These are phyloP conservation scores for Pichia sp. DNA, from an alignment of 1,139 yeast species.

Conservation along the genomic window DNA sequence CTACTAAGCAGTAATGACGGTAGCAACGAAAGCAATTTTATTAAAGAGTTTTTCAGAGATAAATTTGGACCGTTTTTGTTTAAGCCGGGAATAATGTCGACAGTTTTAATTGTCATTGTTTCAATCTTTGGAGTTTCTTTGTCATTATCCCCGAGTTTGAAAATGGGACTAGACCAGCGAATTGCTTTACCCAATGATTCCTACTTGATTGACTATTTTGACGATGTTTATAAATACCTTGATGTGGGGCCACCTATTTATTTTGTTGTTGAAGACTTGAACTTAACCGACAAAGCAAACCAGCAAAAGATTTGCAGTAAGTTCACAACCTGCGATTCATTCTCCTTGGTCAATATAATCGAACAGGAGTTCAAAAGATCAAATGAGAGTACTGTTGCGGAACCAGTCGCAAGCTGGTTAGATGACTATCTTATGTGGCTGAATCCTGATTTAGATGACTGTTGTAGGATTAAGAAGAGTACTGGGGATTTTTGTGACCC, in stretches of 20 bases:
- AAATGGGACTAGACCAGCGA: conserved; percentile 83
- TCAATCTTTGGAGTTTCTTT: conserved; percentile 62
- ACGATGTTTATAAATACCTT: conserved; percentile 63
- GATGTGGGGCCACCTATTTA: conserved; percentile 91
- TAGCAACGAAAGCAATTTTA: conserved; percentile 19
- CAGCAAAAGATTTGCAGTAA: conserved; percentile 83
- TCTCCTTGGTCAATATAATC: conserved; percentile 71
- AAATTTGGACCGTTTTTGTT: conserved; percentile 55
- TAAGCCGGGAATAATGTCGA: conserved; percentile 36
- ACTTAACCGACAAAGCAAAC: conserved; percentile 47
- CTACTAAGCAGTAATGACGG: conserved; percentile 9
- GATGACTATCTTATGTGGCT: conserved; percentile 86
- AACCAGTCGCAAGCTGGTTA: conserved; percentile 86
- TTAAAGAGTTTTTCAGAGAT: conserved; percentile 32
- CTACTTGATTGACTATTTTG: conserved; percentile 69
- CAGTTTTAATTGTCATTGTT: conserved; percentile 46
- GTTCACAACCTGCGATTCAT: conserved; percentile 74
- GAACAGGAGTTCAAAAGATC: conserved; percentile 78
- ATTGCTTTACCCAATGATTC: conserved; percentile 81
- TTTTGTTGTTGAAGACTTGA: conserved; percentile 61
- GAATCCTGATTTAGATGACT: conserved; percentile 78
- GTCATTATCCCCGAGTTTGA: conserved; percentile 56
- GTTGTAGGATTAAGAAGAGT: conserved; percentile 61
- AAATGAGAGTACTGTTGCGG: conserved; percentile 55
- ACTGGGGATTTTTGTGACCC: conserved; percentile 48